Conservation (phyloP, 805 yeast genomes). For the Wickerhamomyces mucosus region DNA sequence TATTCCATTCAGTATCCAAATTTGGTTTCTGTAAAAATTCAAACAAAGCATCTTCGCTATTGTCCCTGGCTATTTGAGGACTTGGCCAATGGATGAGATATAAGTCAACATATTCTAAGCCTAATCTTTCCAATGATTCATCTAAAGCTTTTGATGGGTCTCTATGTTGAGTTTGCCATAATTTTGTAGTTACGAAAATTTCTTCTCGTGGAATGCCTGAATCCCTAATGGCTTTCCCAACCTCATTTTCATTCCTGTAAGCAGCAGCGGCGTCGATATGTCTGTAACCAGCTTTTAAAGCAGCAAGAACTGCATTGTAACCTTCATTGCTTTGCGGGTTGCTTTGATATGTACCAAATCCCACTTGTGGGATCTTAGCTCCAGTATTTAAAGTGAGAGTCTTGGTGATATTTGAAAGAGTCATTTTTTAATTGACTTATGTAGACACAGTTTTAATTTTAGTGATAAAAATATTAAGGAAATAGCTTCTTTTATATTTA, state of each 20-base stretch:
- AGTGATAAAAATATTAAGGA: too few species aligned
- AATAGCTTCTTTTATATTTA: too few species aligned
- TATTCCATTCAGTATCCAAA: constrained; percentile 26
- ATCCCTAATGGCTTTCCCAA: constrained; percentile 42
- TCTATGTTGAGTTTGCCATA: constrained; percentile 40
- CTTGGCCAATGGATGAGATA: constrained; percentile 82
- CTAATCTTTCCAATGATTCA: constrained; percentile 50
- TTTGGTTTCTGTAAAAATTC: constrained; percentile 20
- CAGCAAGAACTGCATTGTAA: constrained; percentile 12
- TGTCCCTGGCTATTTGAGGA: constrained; percentile 35
- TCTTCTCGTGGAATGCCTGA: constrained; percentile 58
- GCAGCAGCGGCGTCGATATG: constrained; percentile 54
- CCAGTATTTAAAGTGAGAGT: constrained; percentile 41
- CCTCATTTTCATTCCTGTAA: constrained; percentile 47
- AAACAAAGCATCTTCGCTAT: constrained; percentile 4
- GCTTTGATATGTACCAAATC: constrained; percentile 39
- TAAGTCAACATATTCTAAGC: constrained; percentile 69
- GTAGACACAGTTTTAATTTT: too few species aligned
- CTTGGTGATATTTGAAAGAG: too few species aligned
- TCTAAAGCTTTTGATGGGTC: constrained; percentile 44
- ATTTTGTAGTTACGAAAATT: constrained; percentile 62
- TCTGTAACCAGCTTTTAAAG: constrained; percentile 37
- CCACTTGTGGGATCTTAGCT: constrained; percentile 40
- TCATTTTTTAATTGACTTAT: too few species aligned
- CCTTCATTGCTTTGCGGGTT: constrained; percentile 24